A percentile compares a stretch with the other conserved stretches of the same genome.
Conservation (phyloP, 1,139 yeast genomes). For the Saccharomyces hybrid region DNA sequence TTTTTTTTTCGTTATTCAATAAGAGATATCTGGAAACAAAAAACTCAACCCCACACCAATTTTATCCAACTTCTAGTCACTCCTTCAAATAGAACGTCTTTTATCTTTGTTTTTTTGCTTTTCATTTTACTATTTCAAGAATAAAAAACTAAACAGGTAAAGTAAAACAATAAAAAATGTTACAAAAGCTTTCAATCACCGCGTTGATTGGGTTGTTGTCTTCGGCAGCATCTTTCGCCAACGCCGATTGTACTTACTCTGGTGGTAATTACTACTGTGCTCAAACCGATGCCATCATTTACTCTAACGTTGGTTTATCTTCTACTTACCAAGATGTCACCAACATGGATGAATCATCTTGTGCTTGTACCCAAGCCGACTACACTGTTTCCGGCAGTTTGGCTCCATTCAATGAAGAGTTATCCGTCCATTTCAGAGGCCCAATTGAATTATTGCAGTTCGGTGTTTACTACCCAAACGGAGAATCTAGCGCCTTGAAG, state of each 20-base stretch:
- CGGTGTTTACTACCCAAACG: conserved; percentile 57
- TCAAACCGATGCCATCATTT: conserved; percentile 58
- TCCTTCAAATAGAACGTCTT: conserved; percentile 4
- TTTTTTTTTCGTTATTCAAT: background rate
- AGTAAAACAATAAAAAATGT: conserved; percentile 2
- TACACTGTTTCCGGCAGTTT: conserved; percentile 61
- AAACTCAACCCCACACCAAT: background rate
- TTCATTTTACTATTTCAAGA: background rate
- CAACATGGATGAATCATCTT: conserved; percentile 56
- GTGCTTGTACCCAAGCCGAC: conserved; percentile 50
- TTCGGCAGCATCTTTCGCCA: conserved; percentile 24
- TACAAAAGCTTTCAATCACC: conserved; percentile 5
- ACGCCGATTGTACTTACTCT: conserved; percentile 39
- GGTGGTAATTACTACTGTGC: conserved; percentile 81
- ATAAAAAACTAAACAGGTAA: background rate
- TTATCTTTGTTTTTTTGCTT: background rate
- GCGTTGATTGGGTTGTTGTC: conserved; percentile 6
- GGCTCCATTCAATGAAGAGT: conserved; percentile 81
- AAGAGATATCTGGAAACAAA: background rate
- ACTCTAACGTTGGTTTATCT: conserved; percentile 65
- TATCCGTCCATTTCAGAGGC: conserved; percentile 91
- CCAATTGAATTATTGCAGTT: conserved; percentile 74
- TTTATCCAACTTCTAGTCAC: conserved; percentile 11
- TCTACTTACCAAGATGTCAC: conserved; percentile 75
- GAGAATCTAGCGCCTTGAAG: conserved; percentile 30